Percentiles rank a stretch among this genome's conserved stretches.
Evolutionary conservation across 495 filamentous ascomycete genomes (phyloP).

Genomic region (Xylaria curta): DNA sequence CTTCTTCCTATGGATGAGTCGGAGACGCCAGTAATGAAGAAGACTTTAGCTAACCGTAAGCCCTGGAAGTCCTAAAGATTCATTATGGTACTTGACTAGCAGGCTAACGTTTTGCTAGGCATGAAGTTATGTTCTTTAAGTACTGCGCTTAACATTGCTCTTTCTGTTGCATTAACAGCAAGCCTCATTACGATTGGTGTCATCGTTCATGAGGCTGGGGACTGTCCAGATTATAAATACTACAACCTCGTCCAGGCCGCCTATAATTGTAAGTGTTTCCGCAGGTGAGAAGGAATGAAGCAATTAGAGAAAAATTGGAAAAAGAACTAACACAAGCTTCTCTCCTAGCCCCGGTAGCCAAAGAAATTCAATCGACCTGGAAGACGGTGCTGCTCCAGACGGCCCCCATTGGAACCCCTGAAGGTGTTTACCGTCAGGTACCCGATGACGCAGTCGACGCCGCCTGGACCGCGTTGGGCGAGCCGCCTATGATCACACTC

Average conservation of each 20-base stretch:
- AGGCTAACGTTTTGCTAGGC: not conserved
- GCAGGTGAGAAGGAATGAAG: too few species aligned
- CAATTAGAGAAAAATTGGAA: too few species aligned
- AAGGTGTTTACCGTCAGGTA: not conserved
- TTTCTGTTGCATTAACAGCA: not conserved
- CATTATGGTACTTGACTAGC: not conserved
- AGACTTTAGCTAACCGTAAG: not conserved
- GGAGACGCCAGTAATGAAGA: conserved; percentile 5
- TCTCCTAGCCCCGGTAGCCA: not conserved
- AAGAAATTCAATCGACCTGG: not conserved
- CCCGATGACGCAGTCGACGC: not conserved
- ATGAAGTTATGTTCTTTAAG: not conserved
- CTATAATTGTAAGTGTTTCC: not conserved
- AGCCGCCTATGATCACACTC: conserved; percentile 24
- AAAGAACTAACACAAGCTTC: not conserved
- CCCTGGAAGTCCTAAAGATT: not conserved
- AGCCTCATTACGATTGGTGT: not conserved
- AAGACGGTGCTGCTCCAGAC: not conserved
- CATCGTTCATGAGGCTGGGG: not conserved
- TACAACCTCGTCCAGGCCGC: not conserved
- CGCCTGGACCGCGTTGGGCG: not conserved
- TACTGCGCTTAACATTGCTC: not conserved
- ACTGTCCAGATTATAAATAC: not conserved
- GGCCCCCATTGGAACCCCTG: not conserved
- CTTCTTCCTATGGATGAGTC: conserved; percentile 6